A percentile compares a stretch with the other conserved stretches of the same genome.
Conservation (phyloP, 2,329 filamentous ascomycete genomes). For the Arthroderma sp. region DNA sequence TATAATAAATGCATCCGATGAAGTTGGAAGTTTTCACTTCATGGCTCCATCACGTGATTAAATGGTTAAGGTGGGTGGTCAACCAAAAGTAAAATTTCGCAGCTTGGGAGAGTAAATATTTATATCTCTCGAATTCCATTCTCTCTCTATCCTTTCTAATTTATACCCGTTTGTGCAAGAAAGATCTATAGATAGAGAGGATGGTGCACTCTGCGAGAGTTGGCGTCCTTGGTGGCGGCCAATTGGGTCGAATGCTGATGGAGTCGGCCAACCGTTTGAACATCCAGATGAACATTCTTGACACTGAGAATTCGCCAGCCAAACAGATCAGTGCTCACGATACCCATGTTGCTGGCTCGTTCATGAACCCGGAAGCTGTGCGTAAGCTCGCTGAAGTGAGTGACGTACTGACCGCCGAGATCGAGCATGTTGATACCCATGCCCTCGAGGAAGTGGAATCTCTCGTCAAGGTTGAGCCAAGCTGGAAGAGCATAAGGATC, state of each 20-base stretch:
- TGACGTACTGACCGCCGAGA: conserved; percentile 83
- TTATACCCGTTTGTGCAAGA: not conserved
- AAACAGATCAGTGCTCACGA: conserved; percentile 71
- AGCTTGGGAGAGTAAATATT: not conserved
- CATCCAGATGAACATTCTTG: conserved; percentile 66
- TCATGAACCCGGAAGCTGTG: conserved; percentile 71
- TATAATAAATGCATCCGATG: no score
- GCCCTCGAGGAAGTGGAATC: conserved; percentile 69
- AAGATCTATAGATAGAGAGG: not conserved
- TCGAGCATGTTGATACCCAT: conserved; percentile 87
- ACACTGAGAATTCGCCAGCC: conserved; percentile 63
- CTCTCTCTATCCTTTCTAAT: not conserved
- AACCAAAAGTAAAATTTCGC: not conserved
- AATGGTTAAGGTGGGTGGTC: not conserved
- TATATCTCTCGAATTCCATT: not conserved
- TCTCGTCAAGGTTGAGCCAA: conserved; percentile 59
- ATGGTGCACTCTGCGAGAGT: conserved; percentile 20
- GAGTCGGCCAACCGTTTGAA: conserved; percentile 74
- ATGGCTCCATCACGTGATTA: not conserved
- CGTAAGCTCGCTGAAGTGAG: conserved; percentile 62
- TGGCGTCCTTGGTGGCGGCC: conserved; percentile 51
- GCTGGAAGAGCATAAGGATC: conserved; percentile 70
- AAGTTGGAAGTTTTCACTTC: no score
- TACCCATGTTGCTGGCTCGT: conserved; percentile 70
- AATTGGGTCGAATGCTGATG: conserved; percentile 85